Evolutionary conservation across 1,139 yeast genomes (phyloP).

Genomic region (Sugiyamaella japonica): DNA sequence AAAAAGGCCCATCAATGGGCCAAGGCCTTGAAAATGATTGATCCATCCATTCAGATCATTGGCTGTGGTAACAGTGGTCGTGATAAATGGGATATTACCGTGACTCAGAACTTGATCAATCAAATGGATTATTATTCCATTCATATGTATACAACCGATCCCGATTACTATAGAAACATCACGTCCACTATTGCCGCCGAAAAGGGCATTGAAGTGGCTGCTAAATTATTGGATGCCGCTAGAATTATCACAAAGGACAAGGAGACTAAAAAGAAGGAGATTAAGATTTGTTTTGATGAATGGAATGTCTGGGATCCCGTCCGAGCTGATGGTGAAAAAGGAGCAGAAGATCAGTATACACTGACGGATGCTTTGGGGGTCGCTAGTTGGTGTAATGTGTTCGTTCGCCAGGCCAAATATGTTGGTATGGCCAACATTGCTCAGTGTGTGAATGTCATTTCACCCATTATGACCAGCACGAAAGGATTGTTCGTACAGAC

Average conservation of each 20-base stretch:
- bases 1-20: constrained; percentile 42
- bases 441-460: constrained; percentile 42
- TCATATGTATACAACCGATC: constrained; percentile 39
- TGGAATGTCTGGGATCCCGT: constrained; percentile 46
- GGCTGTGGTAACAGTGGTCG: constrained; percentile 41
- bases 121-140: constrained; percentile 41
- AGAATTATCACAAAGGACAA: constrained; percentile 26
- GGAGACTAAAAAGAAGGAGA: constrained; percentile 24
- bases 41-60: constrained; percentile 36
- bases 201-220: constrained; percentile 38
- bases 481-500: constrained; percentile 38
- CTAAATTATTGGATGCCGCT: constrained; percentile 39
- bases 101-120: constrained; percentile 35
- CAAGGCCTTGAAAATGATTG: constrained; percentile 40
- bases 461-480: constrained; percentile 41
- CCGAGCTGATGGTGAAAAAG: constrained; percentile 38
- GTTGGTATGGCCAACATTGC: constrained; percentile 44
- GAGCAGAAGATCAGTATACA: constrained; percentile 41
- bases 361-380: constrained; percentile 42
- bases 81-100: constrained; percentile 39
- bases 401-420: constrained; percentile 38
- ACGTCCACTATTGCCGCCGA: constrained; percentile 41
- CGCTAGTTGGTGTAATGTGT: constrained; percentile 42
- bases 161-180: constrained; percentile 38
- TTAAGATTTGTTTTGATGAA: constrained; percentile 42